Evolutionary conservation across 163 green algal genomes (phyloP).

Genomic region (Volvox carteri): DNA sequence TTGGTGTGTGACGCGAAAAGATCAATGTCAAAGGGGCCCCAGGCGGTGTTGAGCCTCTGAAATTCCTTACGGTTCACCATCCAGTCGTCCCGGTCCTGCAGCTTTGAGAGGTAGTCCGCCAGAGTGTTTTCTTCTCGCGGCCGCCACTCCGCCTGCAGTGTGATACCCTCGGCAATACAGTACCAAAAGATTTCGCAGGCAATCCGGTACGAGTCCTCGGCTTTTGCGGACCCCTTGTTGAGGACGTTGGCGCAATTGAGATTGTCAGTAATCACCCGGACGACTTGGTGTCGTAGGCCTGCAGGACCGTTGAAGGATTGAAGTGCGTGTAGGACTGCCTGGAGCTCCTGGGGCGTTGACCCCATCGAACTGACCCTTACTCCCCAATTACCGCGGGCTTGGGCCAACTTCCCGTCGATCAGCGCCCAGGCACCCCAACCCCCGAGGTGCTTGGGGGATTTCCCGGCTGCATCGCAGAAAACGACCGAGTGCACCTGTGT

Average conservation of each 20-base stretch:
- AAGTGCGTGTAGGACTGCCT: background rate
- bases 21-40: constrained; percentile 38
- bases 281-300: background rate
- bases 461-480: constrained; percentile 26
- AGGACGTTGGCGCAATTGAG: constrained; percentile 27
- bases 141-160: background rate
- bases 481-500: too few relatives aligned
- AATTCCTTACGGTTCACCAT: background rate
- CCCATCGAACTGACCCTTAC: background rate
- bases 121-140: constrained; percentile 7
- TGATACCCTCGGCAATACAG: background rate
- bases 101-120: constrained; percentile 28
- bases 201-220: background rate
- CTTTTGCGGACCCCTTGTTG: constrained; percentile 12
- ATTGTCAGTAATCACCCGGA: constrained; percentile 34
- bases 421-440: constrained; percentile 47
- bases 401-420: too few relatives aligned
- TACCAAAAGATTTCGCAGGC: constrained; percentile 22
- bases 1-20: constrained; percentile 47
- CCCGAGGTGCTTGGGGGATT: background rate
- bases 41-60: background rate
- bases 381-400: constrained; percentile 23
- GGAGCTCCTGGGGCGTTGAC: constrained; percentile 30
- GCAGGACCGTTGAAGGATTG: background rate
- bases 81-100: constrained; percentile 24